Percentiles rank a stretch among this genome's conserved stretches.
Conservation (phyloP, 2,329 filamentous ascomycete genomes). For the Nothophaeocryptopus gaeumannii region DNA sequence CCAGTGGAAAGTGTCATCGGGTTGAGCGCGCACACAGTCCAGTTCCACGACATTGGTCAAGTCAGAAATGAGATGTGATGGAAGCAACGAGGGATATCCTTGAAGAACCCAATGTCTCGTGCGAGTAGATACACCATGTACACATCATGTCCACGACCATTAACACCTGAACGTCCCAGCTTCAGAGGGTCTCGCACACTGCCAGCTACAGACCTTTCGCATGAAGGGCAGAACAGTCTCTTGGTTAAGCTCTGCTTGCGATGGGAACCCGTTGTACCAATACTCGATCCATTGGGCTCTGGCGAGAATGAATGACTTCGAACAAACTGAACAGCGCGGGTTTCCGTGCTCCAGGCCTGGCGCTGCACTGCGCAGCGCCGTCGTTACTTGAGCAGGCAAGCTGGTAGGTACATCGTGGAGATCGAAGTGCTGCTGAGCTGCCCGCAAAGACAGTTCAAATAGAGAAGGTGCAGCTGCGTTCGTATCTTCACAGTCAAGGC, state of each 20-base stretch:
- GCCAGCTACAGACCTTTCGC: constrained; percentile 33
- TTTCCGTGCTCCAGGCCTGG: constrained; percentile 25
- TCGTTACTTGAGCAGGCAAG: constrained; percentile 22
- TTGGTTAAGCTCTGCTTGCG: constrained; percentile 26
- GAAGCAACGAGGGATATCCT: no score
- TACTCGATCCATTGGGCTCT: constrained; percentile 39
- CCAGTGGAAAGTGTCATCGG: no score
- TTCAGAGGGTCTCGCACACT: constrained; percentile 29
- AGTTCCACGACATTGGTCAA: no score
- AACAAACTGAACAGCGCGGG: constrained; percentile 34
- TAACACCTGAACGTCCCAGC: constrained; percentile 19
- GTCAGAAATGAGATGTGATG: no score
- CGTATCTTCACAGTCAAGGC: no score
- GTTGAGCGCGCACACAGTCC: no score
- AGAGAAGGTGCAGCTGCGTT: constrained; percentile 31
- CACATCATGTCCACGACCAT: neutral
- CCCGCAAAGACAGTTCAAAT: constrained; percentile 35
- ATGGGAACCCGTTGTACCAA: constrained; percentile 30
- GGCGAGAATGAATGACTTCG: constrained; percentile 29
- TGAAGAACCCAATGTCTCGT: no score
- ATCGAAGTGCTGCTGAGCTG: constrained; percentile 25
- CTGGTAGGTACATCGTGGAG: constrained; percentile 26
- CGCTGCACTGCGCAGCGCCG: constrained; percentile 23
- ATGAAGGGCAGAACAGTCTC: constrained; percentile 35
- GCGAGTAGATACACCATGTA: no score